Base-by-base conservation (phyloP, 2,329 filamentous ascomycete species). In the Drechslerella dactyloides region DNA sequence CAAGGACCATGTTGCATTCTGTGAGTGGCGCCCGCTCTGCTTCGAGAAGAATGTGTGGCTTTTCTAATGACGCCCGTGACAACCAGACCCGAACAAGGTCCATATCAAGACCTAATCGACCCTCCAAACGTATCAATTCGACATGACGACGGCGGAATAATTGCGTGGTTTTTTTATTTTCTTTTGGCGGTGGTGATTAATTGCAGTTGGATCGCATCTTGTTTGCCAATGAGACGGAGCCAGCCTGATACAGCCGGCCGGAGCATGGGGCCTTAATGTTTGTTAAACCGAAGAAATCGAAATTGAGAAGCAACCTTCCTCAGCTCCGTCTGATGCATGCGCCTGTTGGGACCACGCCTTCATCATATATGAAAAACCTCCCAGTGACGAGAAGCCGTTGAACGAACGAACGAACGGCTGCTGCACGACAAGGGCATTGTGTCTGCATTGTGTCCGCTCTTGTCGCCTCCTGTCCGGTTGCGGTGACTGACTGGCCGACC, bases 1-100 rank as follows among this genome's bases (percentile, higher is more conserved):
- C 74, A 83, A 83, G 76, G 82, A 82, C 48, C 81, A 84, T 75
- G 83, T 87, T 42, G 85, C 85, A 2, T 87, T 87, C 75, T 86
- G 85, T 83, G 78, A 82, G 84, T 73, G 30, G 24, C 7, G n/a
- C 8, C 11, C 30, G 8, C 33, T 30, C 50, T 55, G 11, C 54
- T 33, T 42, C 56, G 46, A 24, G 27, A 51, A 30, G 51, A 23
- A 19, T 21, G 11, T 44, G 37, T 40, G 52, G 44, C n/a, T 33
- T n/a, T 55, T 46, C 27, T 33, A 33, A 33, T 8, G 8, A 33
- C 8, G 27, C 27, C 27, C 8, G 4, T 8, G 3, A 8, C 27
- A 8, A 33, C 27, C 8, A 70, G 66, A 70, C 46, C 48, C 46
- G 48, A 70, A 70, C 54, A 70, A 70, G n/a, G 59, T 70, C 30